These are phyloP conservation scores for Penicillium flavigenum DNA, from an alignment of 495 filamentous ascomycete genomes.

Conservation along the genomic window DNA sequence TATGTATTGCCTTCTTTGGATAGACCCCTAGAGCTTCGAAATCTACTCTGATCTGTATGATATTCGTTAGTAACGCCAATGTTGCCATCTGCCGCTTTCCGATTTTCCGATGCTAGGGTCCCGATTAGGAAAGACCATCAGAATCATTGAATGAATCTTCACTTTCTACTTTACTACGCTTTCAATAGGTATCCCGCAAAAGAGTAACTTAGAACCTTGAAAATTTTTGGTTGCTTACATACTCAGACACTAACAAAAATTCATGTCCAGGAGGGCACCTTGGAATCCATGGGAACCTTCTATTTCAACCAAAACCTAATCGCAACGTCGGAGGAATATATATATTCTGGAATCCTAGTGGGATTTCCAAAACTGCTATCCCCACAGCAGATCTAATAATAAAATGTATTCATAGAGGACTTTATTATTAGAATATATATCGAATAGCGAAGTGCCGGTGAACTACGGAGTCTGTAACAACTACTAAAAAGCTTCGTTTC, in stretches of 20 bases:
- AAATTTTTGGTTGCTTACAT: no score
- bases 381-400: neutral
- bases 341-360: no score
- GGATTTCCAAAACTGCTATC: no score
- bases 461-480: neutral
- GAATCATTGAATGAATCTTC: no score
- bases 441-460: neutral
- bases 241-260: no score
- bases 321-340: no score
- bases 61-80: neutral
- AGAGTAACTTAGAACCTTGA: no score
- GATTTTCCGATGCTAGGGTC: neutral
- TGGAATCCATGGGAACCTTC: no score
- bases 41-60: slow-evolving; percentile 25
- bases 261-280: no score
- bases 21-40: slow-evolving; percentile 28
- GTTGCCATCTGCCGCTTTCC: neutral
- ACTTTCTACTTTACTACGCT: no score
- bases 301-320: no score
- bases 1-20: slow-evolving; percentile 22
- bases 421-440: neutral
- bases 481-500: neutral
- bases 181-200: no score
- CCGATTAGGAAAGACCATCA: neutral
- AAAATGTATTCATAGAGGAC: neutral